These are phyloP conservation scores for Hippophae gyantsensis DNA, from an alignment of 306 rosid genomes.

Conservation along the genomic window DNA sequence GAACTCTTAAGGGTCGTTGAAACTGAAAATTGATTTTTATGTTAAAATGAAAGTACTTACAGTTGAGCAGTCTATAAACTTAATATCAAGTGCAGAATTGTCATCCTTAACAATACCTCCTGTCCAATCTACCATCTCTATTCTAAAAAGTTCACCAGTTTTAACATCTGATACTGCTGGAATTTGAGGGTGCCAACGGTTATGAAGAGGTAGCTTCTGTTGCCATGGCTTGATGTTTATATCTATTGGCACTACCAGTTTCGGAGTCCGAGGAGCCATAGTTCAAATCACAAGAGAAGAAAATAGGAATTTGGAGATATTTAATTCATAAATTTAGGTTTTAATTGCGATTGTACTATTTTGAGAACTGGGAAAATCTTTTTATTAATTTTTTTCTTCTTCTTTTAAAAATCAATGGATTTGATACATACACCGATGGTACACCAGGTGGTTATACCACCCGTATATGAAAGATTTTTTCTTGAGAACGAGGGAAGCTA, in stretches of 20 bases:
- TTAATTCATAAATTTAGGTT: not conserved
- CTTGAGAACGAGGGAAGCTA: not conserved
- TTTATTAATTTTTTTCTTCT: too few species aligned
- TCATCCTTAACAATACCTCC: conserved; percentile 60
- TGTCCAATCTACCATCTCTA: conserved; percentile 84
- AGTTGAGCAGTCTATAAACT: conserved; percentile 49
- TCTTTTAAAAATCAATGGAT: too few species aligned
- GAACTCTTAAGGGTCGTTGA: too few species aligned
- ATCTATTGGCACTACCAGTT: conserved; percentile 53
- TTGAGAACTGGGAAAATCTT: not conserved
- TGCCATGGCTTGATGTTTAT: conserved; percentile 62
- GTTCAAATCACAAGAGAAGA: not conserved
- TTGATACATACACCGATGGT: too few species aligned
- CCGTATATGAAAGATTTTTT: too few species aligned
- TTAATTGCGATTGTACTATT: not conserved
- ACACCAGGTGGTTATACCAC: too few species aligned
- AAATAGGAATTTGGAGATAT: not conserved
- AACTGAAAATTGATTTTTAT: not conserved
- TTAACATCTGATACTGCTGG: conserved; percentile 45
- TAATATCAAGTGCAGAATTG: conserved; percentile 53
- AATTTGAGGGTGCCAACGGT: conserved; percentile 80
- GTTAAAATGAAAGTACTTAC: conserved; percentile 36
- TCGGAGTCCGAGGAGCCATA: conserved; percentile 67
- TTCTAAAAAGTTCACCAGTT: conserved; percentile 44
- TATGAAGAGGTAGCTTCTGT: conserved; percentile 65